Base-by-base conservation (phyloP, 495 filamentous ascomycete genomes). In the Neurospora hispaniola region DNA sequence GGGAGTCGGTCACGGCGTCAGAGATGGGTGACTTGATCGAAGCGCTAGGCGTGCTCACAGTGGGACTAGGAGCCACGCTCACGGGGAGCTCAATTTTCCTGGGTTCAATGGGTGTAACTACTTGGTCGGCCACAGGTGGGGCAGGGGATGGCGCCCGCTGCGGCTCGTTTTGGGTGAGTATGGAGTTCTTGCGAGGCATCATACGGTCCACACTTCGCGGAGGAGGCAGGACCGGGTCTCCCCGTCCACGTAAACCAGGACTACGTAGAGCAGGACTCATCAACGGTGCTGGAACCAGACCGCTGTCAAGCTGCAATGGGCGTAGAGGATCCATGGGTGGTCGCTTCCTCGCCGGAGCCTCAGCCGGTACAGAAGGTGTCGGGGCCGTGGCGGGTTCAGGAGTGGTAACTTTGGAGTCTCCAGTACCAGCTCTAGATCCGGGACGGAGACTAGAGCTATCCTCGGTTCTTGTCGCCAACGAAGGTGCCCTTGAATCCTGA, bases 271-370 rank as follows among this genome's bases (percentile, higher is more conserved):
- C 78, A 23, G 85, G 85, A 72, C 84, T 87, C 79, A 86, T 87
- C 43, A 88, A 75, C 31, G 87, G 87, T 7, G 86, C 85, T 14
- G 87, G 87, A 0, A 88, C 82, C 71, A 88, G 78, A 72, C 84
- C 84, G 44, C 76, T 78, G 69, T 86, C 84, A 9, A 72, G 77
- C 41, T 77, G 75, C 27, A 82, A 78, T 2, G 84, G 82, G 10
- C 84, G 78, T 16, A 84, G 69, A 20, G 85, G 83, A 72, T 86
- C 85, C 82, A 88, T 86, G 8, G 87, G 86, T 16, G 87, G 87
- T 66, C 86, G 79, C 73, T 83, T 85, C 68, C 86, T 78, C 70
- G 87, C 84, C 0, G 86, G 86, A 10, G 87, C 81, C 69, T 86
- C 75, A 66, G 79, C 78, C 2, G 77, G 71, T 2, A 82, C 80